Percentiles rank a stretch among this genome's conserved stretches.
phyloP scores from a whole-genome alignment of 352 stramenopile genomes.

The Globisporangium lucens region DNA sequence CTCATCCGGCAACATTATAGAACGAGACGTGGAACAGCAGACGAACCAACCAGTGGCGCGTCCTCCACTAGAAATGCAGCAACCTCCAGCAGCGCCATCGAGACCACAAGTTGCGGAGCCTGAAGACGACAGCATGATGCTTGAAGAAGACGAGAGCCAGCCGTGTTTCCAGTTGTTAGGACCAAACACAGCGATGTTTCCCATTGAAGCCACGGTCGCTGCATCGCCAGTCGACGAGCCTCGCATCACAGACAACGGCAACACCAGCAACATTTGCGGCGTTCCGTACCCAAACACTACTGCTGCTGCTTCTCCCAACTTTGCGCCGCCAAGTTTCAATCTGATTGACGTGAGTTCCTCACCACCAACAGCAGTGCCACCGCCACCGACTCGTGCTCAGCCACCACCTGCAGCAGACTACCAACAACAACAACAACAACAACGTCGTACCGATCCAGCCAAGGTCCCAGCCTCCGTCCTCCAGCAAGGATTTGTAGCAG shows the following conservation, averaged over 20 bases:
- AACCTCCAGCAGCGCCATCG: background rate
- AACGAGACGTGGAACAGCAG: background rate
- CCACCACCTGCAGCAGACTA: background rate
- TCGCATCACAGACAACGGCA: background rate
- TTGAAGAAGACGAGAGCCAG: conserved; percentile 28
- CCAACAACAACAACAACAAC: background rate
- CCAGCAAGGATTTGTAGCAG: conserved; percentile 15
- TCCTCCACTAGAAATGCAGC: background rate
- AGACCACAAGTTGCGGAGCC: background rate
- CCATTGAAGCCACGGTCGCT: background rate
- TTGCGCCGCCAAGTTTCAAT: background rate
- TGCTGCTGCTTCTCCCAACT: background rate
- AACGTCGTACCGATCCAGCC: background rate
- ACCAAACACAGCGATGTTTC: conserved; percentile 23
- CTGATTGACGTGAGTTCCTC: conserved; percentile 16
- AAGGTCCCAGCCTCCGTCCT: conserved; percentile 2
- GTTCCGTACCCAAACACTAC: background rate
- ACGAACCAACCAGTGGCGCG: background rate
- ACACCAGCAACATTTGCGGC: background rate
- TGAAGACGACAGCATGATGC: conserved; percentile 8
- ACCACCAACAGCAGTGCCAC: background rate
- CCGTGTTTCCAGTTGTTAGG: conserved; percentile 53
- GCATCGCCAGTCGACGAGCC: background rate
- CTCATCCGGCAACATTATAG: background rate
- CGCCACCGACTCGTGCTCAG: background rate